Evolutionary conservation across 495 filamentous ascomycete genomes (phyloP), one percentile per base, ranked within the genome.

Genomic region (Baudoinia panamericana): DNA sequence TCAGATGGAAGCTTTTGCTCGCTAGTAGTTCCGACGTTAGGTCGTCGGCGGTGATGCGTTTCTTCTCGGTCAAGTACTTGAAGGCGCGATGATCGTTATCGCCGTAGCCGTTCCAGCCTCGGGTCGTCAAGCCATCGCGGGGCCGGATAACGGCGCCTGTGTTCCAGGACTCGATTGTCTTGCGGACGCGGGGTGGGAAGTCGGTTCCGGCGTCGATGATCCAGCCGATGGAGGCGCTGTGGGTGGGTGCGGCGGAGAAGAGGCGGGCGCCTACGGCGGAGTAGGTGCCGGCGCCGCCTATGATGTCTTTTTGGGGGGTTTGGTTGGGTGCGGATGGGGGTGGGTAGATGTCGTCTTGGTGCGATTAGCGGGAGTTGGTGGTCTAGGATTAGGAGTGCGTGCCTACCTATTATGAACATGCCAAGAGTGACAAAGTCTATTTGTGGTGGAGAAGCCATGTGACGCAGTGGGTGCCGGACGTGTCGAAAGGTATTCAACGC

Each of bases 331-430:
- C 71, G 25, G 72, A 70, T 11, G 71, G 68, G 12, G 59, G 70
- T 46, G 79, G 87, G 42, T 94, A 79, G 53, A 96, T 95, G 43
- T 96, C 84, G 67, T 97, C 88, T 93, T 58, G 2, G 25, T 10
- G 31, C 4, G 38, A 25, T 35, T 22, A 13, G 5, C 1, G 45
- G 34, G 32, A 19, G 24, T n/a, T 39, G 21, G 23, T 43, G 31
- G 9, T 17, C n/a, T 18, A 2, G 1, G 1, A 36, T 16, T 32
- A 36, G 40, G 25, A 18, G 41, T 30, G 15, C 35, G 35, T 13
- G 50, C 57, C 41, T 71, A 92, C 86, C 87, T 41, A 96, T 81
- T 34, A 93, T 94, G 52, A 94, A 87, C 88, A 95, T 94, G 54
- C 84, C 88, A 53, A 96, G 56, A 0, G 87, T 93, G 32, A 41